Conservation (phyloP, 306 rosid genomes). For the Prunus salicina region DNA sequence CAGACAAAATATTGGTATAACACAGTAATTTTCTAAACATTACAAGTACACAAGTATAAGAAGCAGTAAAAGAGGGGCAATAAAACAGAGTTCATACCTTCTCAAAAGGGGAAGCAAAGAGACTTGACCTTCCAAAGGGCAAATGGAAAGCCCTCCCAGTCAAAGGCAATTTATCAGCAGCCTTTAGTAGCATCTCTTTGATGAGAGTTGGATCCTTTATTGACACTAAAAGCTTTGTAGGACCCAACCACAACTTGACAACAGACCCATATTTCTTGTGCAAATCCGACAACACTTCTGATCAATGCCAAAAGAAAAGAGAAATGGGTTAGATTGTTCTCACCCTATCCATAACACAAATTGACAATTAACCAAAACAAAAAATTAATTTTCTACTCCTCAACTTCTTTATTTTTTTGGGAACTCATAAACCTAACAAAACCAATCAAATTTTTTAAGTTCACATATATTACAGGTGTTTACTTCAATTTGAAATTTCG, state of each 20-base stretch:
- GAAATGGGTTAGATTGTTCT: not conserved
- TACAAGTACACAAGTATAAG: not conserved
- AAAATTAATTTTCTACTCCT: not conserved
- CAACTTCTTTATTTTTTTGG: not conserved
- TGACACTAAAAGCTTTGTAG: conserved; percentile 76
- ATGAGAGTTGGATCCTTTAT: conserved; percentile 59
- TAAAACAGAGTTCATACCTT: conserved; percentile 37
- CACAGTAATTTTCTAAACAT: not conserved
- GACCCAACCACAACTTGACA: conserved; percentile 84
- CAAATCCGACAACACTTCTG: conserved; percentile 59
- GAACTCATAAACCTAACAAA: not conserved
- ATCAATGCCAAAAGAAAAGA: conserved; percentile 17
- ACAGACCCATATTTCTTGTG: conserved; percentile 66
- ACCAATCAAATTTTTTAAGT: not conserved
- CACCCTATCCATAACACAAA: not conserved
- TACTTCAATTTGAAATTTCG: not conserved
- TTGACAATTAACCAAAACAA: not conserved
- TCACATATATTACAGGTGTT: not conserved
- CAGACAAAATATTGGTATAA: not conserved
- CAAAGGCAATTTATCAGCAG: conserved; percentile 65
- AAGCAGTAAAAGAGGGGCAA: not conserved
- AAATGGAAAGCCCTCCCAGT: conserved; percentile 58
- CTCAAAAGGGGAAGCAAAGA: conserved; percentile 70
- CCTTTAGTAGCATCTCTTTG: conserved; percentile 71
- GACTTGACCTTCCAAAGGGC: conserved; percentile 73